These are phyloP conservation scores for Pisolithus albus DNA, from an alignment of 768 basidiomycete species.

Conservation along the genomic window DNA sequence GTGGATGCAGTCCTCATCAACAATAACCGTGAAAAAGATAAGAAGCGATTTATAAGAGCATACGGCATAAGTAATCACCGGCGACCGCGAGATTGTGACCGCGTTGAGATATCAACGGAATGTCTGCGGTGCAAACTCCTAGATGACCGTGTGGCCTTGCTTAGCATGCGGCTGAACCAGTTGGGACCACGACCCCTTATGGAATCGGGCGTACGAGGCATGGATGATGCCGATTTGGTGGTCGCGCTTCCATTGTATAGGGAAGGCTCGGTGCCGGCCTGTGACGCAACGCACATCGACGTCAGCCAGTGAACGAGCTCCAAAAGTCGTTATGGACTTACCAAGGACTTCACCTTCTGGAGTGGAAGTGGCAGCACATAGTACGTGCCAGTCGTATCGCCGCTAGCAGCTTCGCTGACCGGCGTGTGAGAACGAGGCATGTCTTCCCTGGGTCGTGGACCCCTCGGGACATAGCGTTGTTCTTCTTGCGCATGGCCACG, in stretches of 20 bases:
- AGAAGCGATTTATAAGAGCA: neutral
- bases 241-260: conserved; percentile 54
- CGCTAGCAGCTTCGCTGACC: conserved; percentile 35
- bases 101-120: conserved; percentile 34
- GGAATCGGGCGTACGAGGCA: conserved; percentile 35
- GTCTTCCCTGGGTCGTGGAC: conserved; percentile 22
- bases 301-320: conserved; percentile 20
- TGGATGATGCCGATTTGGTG: conserved; percentile 49
- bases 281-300: conserved; percentile 19
- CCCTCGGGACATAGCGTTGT: conserved; percentile 23
- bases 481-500: conserved; percentile 36
- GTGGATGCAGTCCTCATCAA: neutral
- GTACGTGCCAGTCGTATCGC: conserved; percentile 64
- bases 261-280: conserved; percentile 42
- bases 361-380: conserved; percentile 64
- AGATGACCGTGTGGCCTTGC: conserved; percentile 19
- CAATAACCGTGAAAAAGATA: neutral
- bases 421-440: conserved; percentile 32
- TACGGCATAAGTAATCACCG: conserved; percentile 2
- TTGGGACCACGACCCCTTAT: conserved; percentile 28
- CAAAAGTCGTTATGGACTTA: conserved; percentile 33
- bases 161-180: conserved; percentile 21
- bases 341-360: conserved; percentile 71
- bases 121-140: conserved; percentile 43
- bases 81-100: conserved; percentile 17